Conservation (phyloP, 116 monocot species). For the Dioscorea cayenensis region DNA sequence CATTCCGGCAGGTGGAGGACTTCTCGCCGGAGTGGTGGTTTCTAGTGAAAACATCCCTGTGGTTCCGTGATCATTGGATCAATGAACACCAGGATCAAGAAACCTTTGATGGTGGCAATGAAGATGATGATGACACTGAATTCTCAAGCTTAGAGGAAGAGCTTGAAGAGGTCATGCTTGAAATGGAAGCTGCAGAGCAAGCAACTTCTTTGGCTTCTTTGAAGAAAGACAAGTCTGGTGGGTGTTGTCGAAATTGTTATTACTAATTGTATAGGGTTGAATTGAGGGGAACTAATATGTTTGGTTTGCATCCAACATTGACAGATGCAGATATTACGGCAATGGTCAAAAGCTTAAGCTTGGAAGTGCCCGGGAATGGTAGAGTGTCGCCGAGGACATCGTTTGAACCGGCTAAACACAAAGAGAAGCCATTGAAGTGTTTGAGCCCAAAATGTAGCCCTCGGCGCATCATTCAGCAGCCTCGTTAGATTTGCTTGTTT, state of each 20-base stretch:
- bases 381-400: slow-evolving; percentile 4
- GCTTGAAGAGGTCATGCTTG: slow-evolving; percentile 7
- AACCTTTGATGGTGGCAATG: slow-evolving; percentile 36
- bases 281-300: too few species aligned
- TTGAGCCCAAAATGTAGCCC: slow-evolving; percentile 52
- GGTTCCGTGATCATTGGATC: slow-evolving; percentile 94
- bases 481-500: slow-evolving; percentile 30
- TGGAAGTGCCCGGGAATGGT: slow-evolving; percentile 48
- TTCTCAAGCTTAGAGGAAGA: slow-evolving; percentile 23
- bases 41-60: slow-evolving; percentile 60
- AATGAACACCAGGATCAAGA: slow-evolving; percentile 66
- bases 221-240: slow-evolving; percentile 17
- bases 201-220: not conserved
- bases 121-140: slow-evolving; percentile 38
- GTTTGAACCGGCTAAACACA: slow-evolving; percentile 23
- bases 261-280: too few species aligned
- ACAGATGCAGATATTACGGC: slow-evolving; percentile 17
- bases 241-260: not conserved
- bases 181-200: slow-evolving; percentile 14
- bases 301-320: too few species aligned
- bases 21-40: slow-evolving; percentile 95
- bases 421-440: slow-evolving; percentile 52
- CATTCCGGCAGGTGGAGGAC: slow-evolving; percentile 79
- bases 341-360: slow-evolving; percentile 40
- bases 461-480: slow-evolving; percentile 77